Percentiles rank a stretch among this genome's conserved stretches.
phyloP scores from a whole-genome alignment of 441 rosid genomes.

The Euphorbia celastroides region DNA sequence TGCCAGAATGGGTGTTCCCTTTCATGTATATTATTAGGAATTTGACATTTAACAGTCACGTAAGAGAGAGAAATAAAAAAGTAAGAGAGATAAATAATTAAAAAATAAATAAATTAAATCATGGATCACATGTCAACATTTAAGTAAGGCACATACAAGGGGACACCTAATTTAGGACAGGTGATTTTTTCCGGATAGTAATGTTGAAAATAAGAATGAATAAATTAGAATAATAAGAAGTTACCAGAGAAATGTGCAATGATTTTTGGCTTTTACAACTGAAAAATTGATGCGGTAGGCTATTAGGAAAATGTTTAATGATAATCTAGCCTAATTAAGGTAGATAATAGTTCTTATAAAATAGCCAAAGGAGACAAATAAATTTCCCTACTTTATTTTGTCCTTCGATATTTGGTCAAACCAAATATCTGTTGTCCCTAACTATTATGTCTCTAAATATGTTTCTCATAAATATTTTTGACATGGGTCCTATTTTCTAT shows the following conservation, averaged over 20 bases:
- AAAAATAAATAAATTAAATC: too few species aligned
- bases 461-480: too few species aligned
- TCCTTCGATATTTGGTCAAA: neutral
- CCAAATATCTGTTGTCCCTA: slow-evolving; percentile 2
- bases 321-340: slow-evolving; percentile 9
- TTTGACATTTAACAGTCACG: too few species aligned
- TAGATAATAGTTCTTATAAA: neutral
- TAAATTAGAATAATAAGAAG: neutral
- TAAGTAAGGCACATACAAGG: too few species aligned
- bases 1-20: too few species aligned
- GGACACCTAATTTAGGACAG: too few species aligned
- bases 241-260: neutral
- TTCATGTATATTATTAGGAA: too few species aligned
- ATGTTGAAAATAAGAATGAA: neutral
- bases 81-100: too few species aligned
- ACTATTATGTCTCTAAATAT: too few species aligned
- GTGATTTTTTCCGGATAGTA: neutral
- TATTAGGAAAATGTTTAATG: slow-evolving; percentile 11
- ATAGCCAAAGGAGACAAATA: slow-evolving; percentile 2
- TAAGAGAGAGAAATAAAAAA: neutral
- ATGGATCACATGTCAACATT: too few species aligned
- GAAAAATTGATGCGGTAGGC: neutral
- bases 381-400: neutral
- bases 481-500: too few species aligned
- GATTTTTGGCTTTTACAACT: slow-evolving; percentile 6